These are phyloP conservation scores for Ochromonas danica DNA, from an alignment of 108 stramenopile genomes.

Conservation along the genomic window DNA sequence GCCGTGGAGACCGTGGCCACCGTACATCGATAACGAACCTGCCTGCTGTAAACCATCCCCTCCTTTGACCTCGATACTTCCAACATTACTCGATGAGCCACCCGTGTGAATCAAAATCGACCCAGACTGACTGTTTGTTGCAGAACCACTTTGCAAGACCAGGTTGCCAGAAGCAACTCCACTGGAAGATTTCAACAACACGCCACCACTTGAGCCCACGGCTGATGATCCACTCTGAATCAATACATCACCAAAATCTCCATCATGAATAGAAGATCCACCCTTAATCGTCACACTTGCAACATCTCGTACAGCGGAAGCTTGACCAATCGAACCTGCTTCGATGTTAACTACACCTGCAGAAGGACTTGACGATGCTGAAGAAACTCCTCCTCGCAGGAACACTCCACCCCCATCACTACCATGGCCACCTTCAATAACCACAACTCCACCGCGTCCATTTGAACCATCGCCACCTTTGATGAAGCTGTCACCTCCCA, in stretches of 20 bases:
- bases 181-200: conserved; percentile 23
- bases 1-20: too few species aligned
- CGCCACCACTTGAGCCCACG: conserved; percentile 38
- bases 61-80: background rate
- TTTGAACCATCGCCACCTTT: conserved; percentile 19
- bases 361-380: conserved; percentile 33
- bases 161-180: conserved; percentile 1
- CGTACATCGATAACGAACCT: background rate
- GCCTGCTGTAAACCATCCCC: background rate
- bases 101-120: background rate
- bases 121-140: background rate
- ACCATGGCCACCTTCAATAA: conserved; percentile 29
- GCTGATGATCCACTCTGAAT: conserved; percentile 43
- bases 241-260: conserved; percentile 44
- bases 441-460: background rate
- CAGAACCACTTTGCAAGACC: background rate
- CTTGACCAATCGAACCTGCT: background rate
- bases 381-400: conserved; percentile 43
- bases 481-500: conserved; percentile 32
- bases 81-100: background rate
- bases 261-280: conserved; percentile 41
- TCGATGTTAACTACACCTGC: conserved; percentile 37
- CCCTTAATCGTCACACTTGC: conserved; percentile 35
- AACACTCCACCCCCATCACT: conserved; percentile 49
- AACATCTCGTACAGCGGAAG: background rate